Base-by-base conservation (phyloP, 2,329 filamentous ascomycete genomes). In the Ceratocystiopsis sp. region DNA sequence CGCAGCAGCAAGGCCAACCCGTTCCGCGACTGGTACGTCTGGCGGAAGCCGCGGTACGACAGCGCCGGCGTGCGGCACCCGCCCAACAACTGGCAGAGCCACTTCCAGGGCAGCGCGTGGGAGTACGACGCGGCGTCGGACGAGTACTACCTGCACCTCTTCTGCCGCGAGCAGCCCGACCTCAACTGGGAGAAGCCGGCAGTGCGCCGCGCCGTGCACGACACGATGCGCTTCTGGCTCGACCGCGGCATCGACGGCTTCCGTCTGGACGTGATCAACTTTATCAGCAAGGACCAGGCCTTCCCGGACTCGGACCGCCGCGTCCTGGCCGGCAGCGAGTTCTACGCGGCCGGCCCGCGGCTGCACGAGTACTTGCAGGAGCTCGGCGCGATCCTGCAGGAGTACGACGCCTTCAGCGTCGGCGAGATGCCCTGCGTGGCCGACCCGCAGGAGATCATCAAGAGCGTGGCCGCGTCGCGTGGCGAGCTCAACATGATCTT, bases 101-200 rank as follows among this genome's bases (percentile, higher is more conserved):
- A 67, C 61, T 81, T 75, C 49, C 68, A 68, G 13, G 70, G 68
- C n/a, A 71, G 70, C 42, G 73, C 69, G 0, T 84, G 80, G 81
- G 64, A 76, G 46, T 87, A 74, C 64, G 81, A 86, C 52, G 75
- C 81, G 50, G 55, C 60, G 16, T 84, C 80, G 0, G 66, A 69
- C 39, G 79, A 87, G 58, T 87, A 84, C 57, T 87, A 84, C 53
- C 71, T 87, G 0, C 76, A 81, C 48, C 67, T 91, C 11, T 93
- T 85, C 57, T 75, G 78, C n/a, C 12, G 15, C 13, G 33, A 34
- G 33, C 15, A 15, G 56, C 84, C 84, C 0, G 84, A 91, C 52
- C 66, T 91, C n/a, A 91, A 91, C 60, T 91, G 83, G 82, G 80
- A 87, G 54, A 82, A 79, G 45, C 66, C 67, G 0, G 73, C 71